These are phyloP conservation scores for Reticulascus tulasneorum DNA, from an alignment of 2,329 filamentous ascomycete genomes.

Conservation along the genomic window DNA sequence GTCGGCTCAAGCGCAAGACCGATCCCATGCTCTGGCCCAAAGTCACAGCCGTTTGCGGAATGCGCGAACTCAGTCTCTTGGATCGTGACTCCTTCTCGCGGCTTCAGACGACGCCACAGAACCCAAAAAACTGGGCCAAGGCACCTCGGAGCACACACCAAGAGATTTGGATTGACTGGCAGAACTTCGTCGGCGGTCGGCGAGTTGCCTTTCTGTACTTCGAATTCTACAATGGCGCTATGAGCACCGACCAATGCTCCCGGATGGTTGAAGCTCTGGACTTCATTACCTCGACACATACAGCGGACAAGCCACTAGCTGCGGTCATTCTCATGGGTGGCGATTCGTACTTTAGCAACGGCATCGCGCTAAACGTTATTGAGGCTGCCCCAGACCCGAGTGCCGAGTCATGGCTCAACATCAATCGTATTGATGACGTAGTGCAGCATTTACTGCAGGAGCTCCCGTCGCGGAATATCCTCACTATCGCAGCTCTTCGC, in stretches of 20 bases:
- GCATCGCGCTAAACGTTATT: slow-evolving; percentile 39
- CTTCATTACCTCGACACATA: slow-evolving; percentile 26
- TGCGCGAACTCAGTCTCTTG: slow-evolving; percentile 29
- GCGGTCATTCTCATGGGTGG: slow-evolving; percentile 37
- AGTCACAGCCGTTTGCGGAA: slow-evolving; percentile 29
- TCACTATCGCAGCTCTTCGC: slow-evolving; percentile 33
- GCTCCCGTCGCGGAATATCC: slow-evolving; percentile 28
- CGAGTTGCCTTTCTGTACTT: slow-evolving; percentile 35
- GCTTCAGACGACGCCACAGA: slow-evolving; percentile 6
- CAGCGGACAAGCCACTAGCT: slow-evolving; percentile 22
- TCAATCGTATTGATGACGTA: slow-evolving; percentile 39
- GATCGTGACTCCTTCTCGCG: slow-evolving; percentile 13
- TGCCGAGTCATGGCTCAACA: slow-evolving; percentile 37
- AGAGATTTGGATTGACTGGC: slow-evolving; percentile 35
- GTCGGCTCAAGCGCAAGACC: slow-evolving; percentile 30
- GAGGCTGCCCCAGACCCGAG: slow-evolving; percentile 32
- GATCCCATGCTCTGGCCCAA: slow-evolving; percentile 37
- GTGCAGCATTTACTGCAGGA: slow-evolving; percentile 32
- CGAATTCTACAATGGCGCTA: slow-evolving; percentile 40
- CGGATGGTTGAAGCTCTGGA: slow-evolving; percentile 31
- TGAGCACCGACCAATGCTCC: slow-evolving; percentile 34
- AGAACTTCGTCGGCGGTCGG: slow-evolving; percentile 17
- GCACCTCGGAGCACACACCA: slow-evolving; percentile 27
- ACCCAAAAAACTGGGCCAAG: slow-evolving; percentile 23
- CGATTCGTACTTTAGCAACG: slow-evolving; percentile 36